Conservation (phyloP, 179 eudicot species). For the Corrigiola litoralis region DNA sequence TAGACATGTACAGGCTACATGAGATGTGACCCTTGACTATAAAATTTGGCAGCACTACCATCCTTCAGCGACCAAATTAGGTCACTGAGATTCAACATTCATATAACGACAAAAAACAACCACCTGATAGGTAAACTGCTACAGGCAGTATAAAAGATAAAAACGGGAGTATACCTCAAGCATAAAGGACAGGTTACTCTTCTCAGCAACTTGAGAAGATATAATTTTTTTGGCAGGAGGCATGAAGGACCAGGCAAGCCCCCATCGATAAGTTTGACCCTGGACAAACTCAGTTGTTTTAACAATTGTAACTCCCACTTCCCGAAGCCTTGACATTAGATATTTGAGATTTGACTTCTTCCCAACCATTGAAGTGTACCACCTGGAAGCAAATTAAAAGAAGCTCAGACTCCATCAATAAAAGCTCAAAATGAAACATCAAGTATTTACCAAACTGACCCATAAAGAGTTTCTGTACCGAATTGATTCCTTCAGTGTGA, state of each 20-base stretch:
- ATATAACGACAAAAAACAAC: background rate
- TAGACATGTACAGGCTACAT: too few relatives aligned
- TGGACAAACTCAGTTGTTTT: slow-evolving; percentile 98
- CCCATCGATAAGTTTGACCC: slow-evolving; percentile 93
- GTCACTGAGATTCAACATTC: background rate
- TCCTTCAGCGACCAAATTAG: background rate
- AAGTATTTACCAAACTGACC: slow-evolving; percentile 5
- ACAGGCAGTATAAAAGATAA: background rate
- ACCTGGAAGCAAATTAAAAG: slow-evolving; percentile 39
- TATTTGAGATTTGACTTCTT: slow-evolving; percentile 71
- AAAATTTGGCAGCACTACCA: background rate
- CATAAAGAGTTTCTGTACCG: slow-evolving; percentile 38
- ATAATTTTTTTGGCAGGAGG: slow-evolving; percentile 45
- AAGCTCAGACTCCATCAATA: background rate
- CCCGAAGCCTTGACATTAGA: slow-evolving; percentile 64
- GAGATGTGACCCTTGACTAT: background rate
- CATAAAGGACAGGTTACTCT: slow-evolving; percentile 56
- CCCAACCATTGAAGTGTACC: slow-evolving; percentile 97
- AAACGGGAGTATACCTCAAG: slow-evolving; percentile 55
- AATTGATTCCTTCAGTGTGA: slow-evolving; percentile 53
- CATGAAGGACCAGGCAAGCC: slow-evolving; percentile 94
- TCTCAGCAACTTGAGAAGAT: slow-evolving; percentile 33
- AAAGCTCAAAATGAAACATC: background rate
- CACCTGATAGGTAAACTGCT: background rate
- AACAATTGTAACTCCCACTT: slow-evolving; percentile 75